These are phyloP conservation scores for Pyrenochaeta sp. DNA, from an alignment of 2,329 filamentous ascomycete genomes.

Conservation along the genomic window DNA sequence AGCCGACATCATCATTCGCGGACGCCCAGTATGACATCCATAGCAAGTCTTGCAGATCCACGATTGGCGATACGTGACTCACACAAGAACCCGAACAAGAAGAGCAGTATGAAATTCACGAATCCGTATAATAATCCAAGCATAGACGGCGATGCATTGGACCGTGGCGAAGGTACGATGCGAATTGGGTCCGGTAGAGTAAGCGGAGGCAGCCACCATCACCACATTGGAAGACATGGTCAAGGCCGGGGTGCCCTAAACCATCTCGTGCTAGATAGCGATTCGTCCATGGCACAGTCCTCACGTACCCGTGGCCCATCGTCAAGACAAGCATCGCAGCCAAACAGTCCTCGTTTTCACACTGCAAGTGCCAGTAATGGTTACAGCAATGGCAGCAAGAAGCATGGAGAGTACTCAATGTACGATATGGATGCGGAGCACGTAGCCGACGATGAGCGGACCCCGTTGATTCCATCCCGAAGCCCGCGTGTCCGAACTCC, in stretches of 20 bases:
- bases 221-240: constrained; percentile 82
- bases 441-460: constrained; percentile 85
- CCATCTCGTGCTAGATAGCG: constrained; percentile 68
- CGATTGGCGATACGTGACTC: constrained; percentile 66
- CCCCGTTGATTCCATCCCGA: constrained; percentile 77
- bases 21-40: constrained; percentile 91
- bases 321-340: constrained; percentile 70
- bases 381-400: constrained; percentile 54
- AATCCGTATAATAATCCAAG: constrained; percentile 73
- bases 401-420: constrained; percentile 68
- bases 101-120: constrained; percentile 96
- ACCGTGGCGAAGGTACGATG: constrained; percentile 50
- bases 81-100: constrained; percentile 71
- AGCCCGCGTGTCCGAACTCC: constrained; percentile 61
- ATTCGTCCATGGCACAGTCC: constrained; percentile 72
- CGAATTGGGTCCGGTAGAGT: constrained; percentile 54
- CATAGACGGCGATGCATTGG: constrained; percentile 55
- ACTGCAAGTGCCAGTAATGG: constrained; percentile 55
- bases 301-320: constrained; percentile 68
- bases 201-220: constrained; percentile 74
- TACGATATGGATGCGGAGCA: constrained; percentile 85
- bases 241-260: constrained; percentile 74
- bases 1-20: constrained; percentile 83
- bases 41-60: constrained; percentile 71
- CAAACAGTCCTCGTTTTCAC: constrained; percentile 70